Evolutionary conservation across 768 basidiomycete genomes (phyloP), one percentile per base, ranked within the genome.

Genomic region (Psilocybe cyanescens): DNA sequence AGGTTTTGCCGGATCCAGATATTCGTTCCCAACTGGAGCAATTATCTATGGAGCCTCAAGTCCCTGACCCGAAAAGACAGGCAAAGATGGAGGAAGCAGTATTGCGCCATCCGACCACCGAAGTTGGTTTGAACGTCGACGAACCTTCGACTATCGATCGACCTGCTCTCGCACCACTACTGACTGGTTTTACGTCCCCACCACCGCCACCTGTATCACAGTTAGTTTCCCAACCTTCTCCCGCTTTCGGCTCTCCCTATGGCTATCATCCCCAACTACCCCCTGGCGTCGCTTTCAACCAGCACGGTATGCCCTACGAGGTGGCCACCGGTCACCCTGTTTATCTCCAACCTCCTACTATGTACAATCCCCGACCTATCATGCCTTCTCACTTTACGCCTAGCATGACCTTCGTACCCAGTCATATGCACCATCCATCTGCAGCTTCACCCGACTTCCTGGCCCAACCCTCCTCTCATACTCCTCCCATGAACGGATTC

Each of bases 301-400:
- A 86, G 57, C 87, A 90, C 61, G 92, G 92, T 33, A 81, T 92
- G 76, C 80, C 91, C n/a, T 94, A 88, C 70, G 92, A 94, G 72
- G 70, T 93, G 55, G 86, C 91, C 12, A 93, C 91, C 4, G 93
- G 93, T 44, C 91, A 90, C 41, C 85, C 91, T 9, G 87, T 94
- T 35, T 89, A 89, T 67, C 79, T 94, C 30, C 83, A 87, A 63
- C 75, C 81, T n/a, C 78, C 81, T 2, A 79, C 81, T 30, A 81
- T 90, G 78, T 90, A 85, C 69, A 86, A 86, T 52, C 87, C 88
- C 54, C 87, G 85, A n/a, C 87, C 89, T 14, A 69, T 86, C 58
- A 80, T 88, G 65, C 85, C 83, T 61, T 76, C 82, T 12, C 83
- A 85, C 71, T 77, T 83, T 70, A 74, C 78, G 39, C 78, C 81